Evolutionary conservation across 2,329 filamentous ascomycete species (phyloP).

Genomic region (Akanthomyces lecanii): DNA sequence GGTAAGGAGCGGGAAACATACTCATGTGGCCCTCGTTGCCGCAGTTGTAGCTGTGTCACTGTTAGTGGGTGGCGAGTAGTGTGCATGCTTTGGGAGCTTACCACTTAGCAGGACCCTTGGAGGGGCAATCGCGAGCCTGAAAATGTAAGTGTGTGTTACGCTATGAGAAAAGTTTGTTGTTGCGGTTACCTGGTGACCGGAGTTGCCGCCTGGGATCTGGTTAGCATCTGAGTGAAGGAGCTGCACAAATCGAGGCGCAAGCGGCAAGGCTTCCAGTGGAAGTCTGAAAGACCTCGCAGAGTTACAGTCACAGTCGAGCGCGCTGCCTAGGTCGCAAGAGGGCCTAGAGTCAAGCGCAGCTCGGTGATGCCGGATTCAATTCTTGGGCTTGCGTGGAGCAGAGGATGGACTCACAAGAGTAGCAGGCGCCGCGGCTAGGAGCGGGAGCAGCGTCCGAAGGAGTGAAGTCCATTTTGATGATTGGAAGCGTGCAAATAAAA

Average conservation of each 20-base stretch:
- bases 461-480: slow-evolving; percentile 40
- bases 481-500: background rate
- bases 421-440: slow-evolving; percentile 43
- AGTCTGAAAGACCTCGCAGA: too few species aligned
- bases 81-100: slow-evolving; percentile 40
- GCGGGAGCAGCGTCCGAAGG: slow-evolving; percentile 17
- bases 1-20: slow-evolving; percentile 39
- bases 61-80: slow-evolving; percentile 21
- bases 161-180: background rate
- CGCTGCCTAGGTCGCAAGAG: background rate
- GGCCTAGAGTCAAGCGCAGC: background rate
- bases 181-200: slow-evolving; percentile 23
- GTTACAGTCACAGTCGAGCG: too few species aligned
- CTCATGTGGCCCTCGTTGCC: slow-evolving; percentile 74
- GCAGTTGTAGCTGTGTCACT: slow-evolving; percentile 69
- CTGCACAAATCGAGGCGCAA: background rate
- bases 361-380: background rate
- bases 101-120: slow-evolving; percentile 78
- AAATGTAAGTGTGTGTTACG: slow-evolving; percentile 21
- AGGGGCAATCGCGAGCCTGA: slow-evolving; percentile 80
- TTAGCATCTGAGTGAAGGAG: background rate
- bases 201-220: slow-evolving; percentile 23
- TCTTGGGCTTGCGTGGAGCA: background rate
- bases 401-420: slow-evolving; percentile 42
- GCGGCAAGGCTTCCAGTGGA: background rate